Conservation (phyloP, 1,284 basidiomycete genomes). For the Cerrena zonata region DNA sequence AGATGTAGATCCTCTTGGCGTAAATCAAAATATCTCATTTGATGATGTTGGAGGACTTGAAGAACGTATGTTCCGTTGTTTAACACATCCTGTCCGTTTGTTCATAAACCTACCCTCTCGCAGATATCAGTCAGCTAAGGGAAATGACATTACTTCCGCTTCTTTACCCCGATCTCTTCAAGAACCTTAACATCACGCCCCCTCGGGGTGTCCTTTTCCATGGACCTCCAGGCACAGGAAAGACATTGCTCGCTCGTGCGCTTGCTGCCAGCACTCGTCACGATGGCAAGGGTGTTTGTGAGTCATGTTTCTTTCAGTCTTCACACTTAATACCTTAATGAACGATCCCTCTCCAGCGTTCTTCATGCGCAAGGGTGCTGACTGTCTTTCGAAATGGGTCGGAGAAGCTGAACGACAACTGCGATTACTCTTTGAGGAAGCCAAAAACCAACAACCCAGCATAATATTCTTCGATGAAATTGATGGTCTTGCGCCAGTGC, state of each 20-base stretch:
- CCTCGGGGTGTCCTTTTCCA: conserved; percentile 97
- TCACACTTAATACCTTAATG: conserved; percentile 3
- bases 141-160: conserved; percentile 98
- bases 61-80: conserved; percentile 61
- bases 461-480: conserved; percentile 99
- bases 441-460: conserved; percentile 84
- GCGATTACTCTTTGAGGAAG: conserved; percentile 94
- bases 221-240: conserved; percentile 91
- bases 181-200: conserved; percentile 90
- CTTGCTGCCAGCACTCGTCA: conserved; percentile 90
- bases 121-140: conserved; percentile 93
- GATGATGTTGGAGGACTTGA: conserved; percentile 97
- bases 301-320: conserved; percentile 25
- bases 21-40: conserved; percentile 91
- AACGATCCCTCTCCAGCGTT: conserved; percentile 60
- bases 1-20: conserved; percentile 92
- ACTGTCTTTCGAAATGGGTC: conserved; percentile 98
- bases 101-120: conserved; percentile 1
- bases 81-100: conserved; percentile 2
- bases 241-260: conserved; percentile 89
- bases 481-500: conserved; percentile 94
- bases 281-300: conserved; percentile 86
- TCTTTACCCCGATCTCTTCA: conserved; percentile 96
- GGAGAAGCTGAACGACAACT: conserved; percentile 97
- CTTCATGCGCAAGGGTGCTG: conserved; percentile 99